Evolutionary conservation across 495 filamentous ascomycete genomes (phyloP), one percentile per base, ranked within the genome.

Genomic region (Talaromyces thailandensis): DNA sequence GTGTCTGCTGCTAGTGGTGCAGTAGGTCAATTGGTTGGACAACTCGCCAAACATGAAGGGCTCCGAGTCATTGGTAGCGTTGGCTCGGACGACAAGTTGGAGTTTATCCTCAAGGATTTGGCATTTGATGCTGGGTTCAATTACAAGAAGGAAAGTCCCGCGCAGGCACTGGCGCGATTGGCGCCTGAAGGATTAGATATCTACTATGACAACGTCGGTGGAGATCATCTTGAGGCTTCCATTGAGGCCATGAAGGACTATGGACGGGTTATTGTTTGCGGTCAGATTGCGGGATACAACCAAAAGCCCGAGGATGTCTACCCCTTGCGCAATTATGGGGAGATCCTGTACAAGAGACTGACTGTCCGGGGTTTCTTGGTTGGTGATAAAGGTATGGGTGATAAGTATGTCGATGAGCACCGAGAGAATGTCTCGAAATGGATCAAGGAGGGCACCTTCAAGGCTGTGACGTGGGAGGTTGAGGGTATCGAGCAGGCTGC

Each of bases 201-300:
- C 71, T 96, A 96, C 77, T 98, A 87, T 67, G 93, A 98, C 73
- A 96, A 96, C 64, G 93, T 98, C 21, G 93, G 93, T 7, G 93
- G 92, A 7, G 91, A 93, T 76, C 87, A 91, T 65, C 78, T 96
- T 37, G 88, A 92, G 64, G 92, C 91, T 24, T 83, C 88, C 0
- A 68, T 98, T 8, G 77, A 83, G 11, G 78, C 77, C 28, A 76
- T 95, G 75, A 96, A 91, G 55, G 61, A 76, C 29, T 85, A 75
- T 63, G 93, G 91, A 1, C 80, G 93, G 25, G 84, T 96, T 40
- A 80, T 86, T 40, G 80, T 81, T 23, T 88, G 85, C 67, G 86
- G 86, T 62, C 75, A 88, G 79, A 86, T 95, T 71, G 89, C 88
- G 1, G 82, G 90, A 63, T 96, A 96, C 80, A 96, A 93, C 78